phyloP scores from a whole-genome alignment of 2,329 filamentous ascomycete species.

The Rhinocladiella mackenziei region DNA sequence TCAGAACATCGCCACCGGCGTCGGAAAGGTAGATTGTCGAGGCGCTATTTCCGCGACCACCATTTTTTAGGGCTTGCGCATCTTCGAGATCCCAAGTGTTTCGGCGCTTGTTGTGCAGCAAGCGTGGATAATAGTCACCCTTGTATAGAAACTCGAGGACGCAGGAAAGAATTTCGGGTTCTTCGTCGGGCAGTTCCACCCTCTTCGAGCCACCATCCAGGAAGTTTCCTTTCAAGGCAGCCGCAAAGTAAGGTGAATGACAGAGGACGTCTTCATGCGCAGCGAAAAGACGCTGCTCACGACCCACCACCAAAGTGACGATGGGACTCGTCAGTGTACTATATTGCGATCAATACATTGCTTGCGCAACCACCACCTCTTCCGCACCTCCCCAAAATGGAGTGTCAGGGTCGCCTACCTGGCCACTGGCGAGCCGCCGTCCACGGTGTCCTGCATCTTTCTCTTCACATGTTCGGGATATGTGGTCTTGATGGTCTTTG shows the following conservation, averaged over 20 bases:
- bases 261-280: conserved; percentile 89
- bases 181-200: conserved; percentile 70
- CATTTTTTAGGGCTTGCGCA: conserved; percentile 52
- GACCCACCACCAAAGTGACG: conserved; percentile 78
- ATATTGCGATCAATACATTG: conserved; percentile 26
- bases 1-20: conserved; percentile 71
- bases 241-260: conserved; percentile 78
- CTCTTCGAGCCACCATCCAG: conserved; percentile 63
- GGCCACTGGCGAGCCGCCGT: conserved; percentile 50
- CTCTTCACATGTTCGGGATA: conserved; percentile 74
- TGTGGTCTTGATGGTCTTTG: conserved; percentile 72
- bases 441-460: conserved; percentile 82
- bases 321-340: conserved; percentile 65
- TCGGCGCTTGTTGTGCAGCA: conserved; percentile 79
- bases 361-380: neutral
- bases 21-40: conserved; percentile 73
- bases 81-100: conserved; percentile 90
- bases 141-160: conserved; percentile 97
- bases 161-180: conserved; percentile 89
- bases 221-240: conserved; percentile 67
- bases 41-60: conserved; percentile 62
- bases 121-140: conserved; percentile 87
- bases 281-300: conserved; percentile 84
- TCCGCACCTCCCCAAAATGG: neutral
- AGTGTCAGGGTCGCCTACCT: conserved; percentile 20